A percentile compares a stretch with the other conserved stretches of the same genome.
Evolutionary conservation across 2,329 filamentous ascomycete genomes (phyloP).

Genomic region (Pseudogymnoascus sp.): DNA sequence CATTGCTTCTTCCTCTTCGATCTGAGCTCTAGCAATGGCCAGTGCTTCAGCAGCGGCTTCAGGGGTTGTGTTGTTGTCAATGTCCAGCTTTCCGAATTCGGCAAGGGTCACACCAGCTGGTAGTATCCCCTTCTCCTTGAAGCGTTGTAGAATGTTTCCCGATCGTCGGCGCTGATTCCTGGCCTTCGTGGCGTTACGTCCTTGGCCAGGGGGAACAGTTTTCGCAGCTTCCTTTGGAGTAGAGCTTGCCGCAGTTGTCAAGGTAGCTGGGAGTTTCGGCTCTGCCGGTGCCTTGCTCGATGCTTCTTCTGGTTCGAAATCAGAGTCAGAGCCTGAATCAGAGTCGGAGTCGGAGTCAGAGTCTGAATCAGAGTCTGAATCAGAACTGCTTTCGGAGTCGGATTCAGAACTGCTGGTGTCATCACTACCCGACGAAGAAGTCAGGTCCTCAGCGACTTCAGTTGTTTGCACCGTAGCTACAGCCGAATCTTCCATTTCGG

Average conservation of each 20-base stretch:
- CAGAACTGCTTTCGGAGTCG: constrained; percentile 16
- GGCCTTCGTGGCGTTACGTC: constrained; percentile 41
- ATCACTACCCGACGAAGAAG: constrained; percentile 13
- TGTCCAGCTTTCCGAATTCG: constrained; percentile 36
- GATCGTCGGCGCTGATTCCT: constrained; percentile 48
- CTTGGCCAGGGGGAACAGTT: constrained; percentile 38
- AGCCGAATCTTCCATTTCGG: neutral
- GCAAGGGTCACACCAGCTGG: constrained; percentile 40
- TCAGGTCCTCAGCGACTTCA: neutral
- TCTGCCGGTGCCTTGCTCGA: constrained; percentile 27
- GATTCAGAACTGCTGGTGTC: constrained; percentile 15
- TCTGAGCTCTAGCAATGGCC: constrained; percentile 17
- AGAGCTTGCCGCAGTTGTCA: neutral
- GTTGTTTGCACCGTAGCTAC: neutral
- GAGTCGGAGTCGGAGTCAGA: constrained; percentile 19
- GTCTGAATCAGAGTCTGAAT: constrained; percentile 26
- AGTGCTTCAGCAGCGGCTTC: constrained; percentile 21
- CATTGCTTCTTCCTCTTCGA: constrained; percentile 6
- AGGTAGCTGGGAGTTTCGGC: neutral
- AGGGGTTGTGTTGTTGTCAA: constrained; percentile 16
- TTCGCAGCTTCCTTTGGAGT: constrained; percentile 1
- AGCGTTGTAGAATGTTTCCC: constrained; percentile 38
- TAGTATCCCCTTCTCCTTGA: constrained; percentile 47
- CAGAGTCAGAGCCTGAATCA: constrained; percentile 32
- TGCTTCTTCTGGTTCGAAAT: constrained; percentile 33